Base-by-base conservation (phyloP, 2,329 filamentous ascomycete species). In the Cladosporium oxysporum region DNA sequence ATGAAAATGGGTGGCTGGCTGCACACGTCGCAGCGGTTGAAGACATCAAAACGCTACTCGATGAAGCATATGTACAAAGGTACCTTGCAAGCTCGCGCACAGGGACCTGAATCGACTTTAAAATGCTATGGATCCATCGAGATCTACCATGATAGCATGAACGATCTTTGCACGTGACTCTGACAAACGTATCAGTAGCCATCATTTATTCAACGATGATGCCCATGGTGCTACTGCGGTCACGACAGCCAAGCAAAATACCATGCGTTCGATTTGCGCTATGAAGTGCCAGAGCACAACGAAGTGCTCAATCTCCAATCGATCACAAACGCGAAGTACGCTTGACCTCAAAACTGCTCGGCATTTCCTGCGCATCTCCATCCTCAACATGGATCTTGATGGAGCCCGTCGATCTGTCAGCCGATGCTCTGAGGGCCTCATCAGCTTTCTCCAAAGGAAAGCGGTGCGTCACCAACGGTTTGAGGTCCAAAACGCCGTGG, bases 301-400 rank as follows among this genome's bases (percentile, higher is more conserved):
- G 1, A 26, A 26, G 23, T 26, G 23, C 23, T 26, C 23, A 26
- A 26, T 26, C 23, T 26, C 23, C 23, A 26, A 26, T 26, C 23
- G 21, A 21, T 28, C 41, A 59, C 14, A 59, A 21, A 18, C 35
- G 57, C 57, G 57, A 59, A 6, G 57, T 29, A 2, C 57, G 57
- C 10, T 47, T 31, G 2, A 14, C 1, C 5, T 3, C 16, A 47
- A 26, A 7, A 2, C 49, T 26, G 5, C 33, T 26, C 2, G n/a
- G 4, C 6, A 35, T 3, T 16, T 61, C 52, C 35, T 62, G 60
- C 28, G 58, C 57, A 41, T 65, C 67, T 35, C 53, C 35, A 52
- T 88, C 86, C 6, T 87, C 78, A 21, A 89, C 83, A 66, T 87
- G 83, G 2, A 88, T 83, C 73, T 88, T 89, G 70, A 89, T 87